Evolutionary conservation across 805 yeast genomes (phyloP), one percentile per base, ranked within the genome.

Genomic region (Metschnikowia aberdeeniae): DNA sequence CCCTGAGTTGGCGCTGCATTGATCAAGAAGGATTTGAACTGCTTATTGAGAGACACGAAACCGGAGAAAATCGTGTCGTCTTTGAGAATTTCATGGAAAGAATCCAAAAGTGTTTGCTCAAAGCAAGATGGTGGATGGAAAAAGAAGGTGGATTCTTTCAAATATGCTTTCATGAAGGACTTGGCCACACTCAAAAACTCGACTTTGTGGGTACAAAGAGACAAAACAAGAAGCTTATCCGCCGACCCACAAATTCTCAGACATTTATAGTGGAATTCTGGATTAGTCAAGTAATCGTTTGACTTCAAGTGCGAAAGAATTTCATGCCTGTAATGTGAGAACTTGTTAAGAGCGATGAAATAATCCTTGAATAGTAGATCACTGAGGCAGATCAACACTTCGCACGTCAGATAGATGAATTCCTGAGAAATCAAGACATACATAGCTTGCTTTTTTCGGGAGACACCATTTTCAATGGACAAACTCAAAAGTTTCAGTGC

Each of bases 1-100:
- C 77, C 70, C 8, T 49, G 65, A 40, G 66, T 72, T 48, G 67
- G 80, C 47, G 49, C 62, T 33, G 51, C 64, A 48, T 52, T 66
- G 49, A 41, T 66, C 54, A 55, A 64, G 8, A 55, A 44, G n/a
- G 41, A 40, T 58, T 86, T 72, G 42, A 85, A 63, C 47, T 80
- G 76, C 58, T 85, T 84, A 56, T 86, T 89, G 30, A 85, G 71
- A 0, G 95, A 89, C 26, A 84, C 81, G 17, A 82, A 73, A 26
- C 93, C 90, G 0, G 86, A 80, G 34, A 84, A 77, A 1, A 82
- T 76, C 19, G 67, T 65, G 19, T 72, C 76, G 49, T 83, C 89
- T 6, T 76, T 50, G 37, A 53, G 38, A 9, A 54, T 61, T 29
- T 50, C 50, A 22, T 57, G 53, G 43, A 71, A 68, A 0, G 68